Base-by-base conservation (phyloP, 2,329 filamentous ascomycete genomes). In the Neurospora crassa region DNA sequence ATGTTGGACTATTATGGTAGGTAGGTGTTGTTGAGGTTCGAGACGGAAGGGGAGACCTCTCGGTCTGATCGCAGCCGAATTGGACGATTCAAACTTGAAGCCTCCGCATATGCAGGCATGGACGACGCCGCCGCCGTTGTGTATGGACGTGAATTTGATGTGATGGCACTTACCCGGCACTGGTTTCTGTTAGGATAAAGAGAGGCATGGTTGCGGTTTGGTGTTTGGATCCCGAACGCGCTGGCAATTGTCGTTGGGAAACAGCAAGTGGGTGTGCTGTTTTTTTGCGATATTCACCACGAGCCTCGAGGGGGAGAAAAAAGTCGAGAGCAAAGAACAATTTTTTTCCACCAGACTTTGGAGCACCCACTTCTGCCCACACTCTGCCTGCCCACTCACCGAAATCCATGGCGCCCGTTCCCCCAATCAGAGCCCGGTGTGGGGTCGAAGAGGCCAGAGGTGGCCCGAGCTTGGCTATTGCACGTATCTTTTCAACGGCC, bases 171-270 rank as follows among this genome's bases (percentile, higher is more conserved):
- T 82, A 89, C 87, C 87, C 88, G 82, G 94, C 94, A 83, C 92
- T 93, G 82, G 94, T 97, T 85, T 97, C 94, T 79, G 91, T 91
- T 78, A 97, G 90, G 84, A 97, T 92, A 84, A 97, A 96, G 81
- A 96, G 90, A 84, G 92, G 91, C 92, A 96, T 96, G 76, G 76
- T 89, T 82, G 78, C 76, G 75, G 77, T 67, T 70, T 69, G 42
- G 53, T 69, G 68, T 74, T 70, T 74, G 72, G 70, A 70, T 68
- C 71, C 68, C 71, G 71, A 69, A 70, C 74, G 74, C 74, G 70
- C 71, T 74, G 75, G 70, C 70, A 70, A 68, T 74, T 74, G 72
- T 74, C 71, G 71, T 72, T 83, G 72, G 74, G 70, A 75, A 76
- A 70, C 74, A 74, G 74, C 71, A 70, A 70, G 72, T 70, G 70